These are phyloP conservation scores for Diaporthe sp. DNA, from an alignment of 2,329 filamentous ascomycete species.

Conservation along the genomic window DNA sequence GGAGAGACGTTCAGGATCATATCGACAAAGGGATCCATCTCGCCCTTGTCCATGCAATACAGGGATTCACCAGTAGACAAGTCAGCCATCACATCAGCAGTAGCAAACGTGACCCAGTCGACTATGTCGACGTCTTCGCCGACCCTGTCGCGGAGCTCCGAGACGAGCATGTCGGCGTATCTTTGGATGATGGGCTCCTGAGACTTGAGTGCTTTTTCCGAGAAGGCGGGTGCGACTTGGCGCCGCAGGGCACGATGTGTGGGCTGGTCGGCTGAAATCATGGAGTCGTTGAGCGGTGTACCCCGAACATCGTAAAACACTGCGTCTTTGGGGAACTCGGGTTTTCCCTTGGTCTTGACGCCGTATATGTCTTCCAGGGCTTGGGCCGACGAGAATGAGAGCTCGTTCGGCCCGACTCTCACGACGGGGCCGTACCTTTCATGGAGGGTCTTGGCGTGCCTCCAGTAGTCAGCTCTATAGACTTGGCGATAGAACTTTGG, in stretches of 20 bases:
- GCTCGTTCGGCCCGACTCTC: conserved; percentile 38
- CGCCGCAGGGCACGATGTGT: conserved; percentile 43
- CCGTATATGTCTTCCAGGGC: conserved; percentile 37
- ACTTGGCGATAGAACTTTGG: conserved; percentile 17
- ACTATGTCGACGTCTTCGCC: conserved; percentile 43
- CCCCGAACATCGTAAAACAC: conserved; percentile 1
- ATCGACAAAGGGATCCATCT: conserved; percentile 17
- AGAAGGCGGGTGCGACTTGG: conserved; percentile 45
- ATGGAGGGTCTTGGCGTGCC: conserved; percentile 41
- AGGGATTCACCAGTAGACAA: conserved; percentile 43
- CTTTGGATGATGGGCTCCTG: conserved; percentile 50
- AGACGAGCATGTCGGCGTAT: conserved; percentile 55
- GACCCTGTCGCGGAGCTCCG: conserved; percentile 44
- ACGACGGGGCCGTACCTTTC: conserved; percentile 35
- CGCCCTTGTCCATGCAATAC: conserved; percentile 3
- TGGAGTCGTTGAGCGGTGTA: conserved; percentile 42
- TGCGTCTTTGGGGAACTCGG: conserved; percentile 30
- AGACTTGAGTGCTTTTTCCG: conserved; percentile 42
- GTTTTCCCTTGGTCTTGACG: conserved; percentile 21
- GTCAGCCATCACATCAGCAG: conserved; percentile 46
- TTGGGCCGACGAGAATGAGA: conserved; percentile 19
- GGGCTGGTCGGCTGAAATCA: conserved; percentile 43
- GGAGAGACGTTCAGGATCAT: conserved; percentile 24
- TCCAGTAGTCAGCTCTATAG: conserved; percentile 8
- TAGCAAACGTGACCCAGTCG: conserved; percentile 43